phyloP scores from a whole-genome alignment of 495 filamentous ascomycete genomes.

The Rostrohypoxylon terebratum region DNA sequence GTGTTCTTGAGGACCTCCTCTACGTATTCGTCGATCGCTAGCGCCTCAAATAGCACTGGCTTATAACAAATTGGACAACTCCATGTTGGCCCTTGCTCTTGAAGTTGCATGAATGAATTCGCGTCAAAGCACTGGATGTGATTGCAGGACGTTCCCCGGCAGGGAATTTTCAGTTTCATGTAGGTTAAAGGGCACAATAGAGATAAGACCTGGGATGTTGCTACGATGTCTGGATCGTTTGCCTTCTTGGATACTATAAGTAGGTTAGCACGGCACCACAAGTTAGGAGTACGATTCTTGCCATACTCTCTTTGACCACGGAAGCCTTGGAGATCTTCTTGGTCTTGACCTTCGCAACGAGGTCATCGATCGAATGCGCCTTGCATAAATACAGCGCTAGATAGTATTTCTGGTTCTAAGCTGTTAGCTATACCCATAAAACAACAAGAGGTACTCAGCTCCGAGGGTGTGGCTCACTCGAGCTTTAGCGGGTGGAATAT shows the following conservation, averaged over 20 bases:
- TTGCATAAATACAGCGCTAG: conserved; percentile 79
- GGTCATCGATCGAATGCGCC: conserved; percentile 73
- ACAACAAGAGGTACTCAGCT: conserved; percentile 20
- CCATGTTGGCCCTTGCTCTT: conserved; percentile 97
- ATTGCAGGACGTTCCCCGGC: conserved; percentile 80
- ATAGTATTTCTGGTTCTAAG: conserved; percentile 74
- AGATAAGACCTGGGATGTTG: conserved; percentile 87
- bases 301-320: conserved; percentile 84
- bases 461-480: conserved; percentile 40
- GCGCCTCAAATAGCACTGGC: conserved; percentile 77
- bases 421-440: conserved; percentile 33
- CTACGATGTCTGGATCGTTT: conserved; percentile 86
- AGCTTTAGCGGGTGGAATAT: conserved; percentile 26
- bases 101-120: conserved; percentile 89
- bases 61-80: conserved; percentile 93
- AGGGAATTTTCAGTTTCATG: conserved; percentile 80
- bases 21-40: conserved; percentile 94
- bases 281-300: background rate
- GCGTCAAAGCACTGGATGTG: conserved; percentile 98
- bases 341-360: conserved; percentile 73
- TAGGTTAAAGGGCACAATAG: conserved; percentile 93
- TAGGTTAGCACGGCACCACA: conserved; percentile 37
- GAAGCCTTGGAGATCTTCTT: conserved; percentile 82
- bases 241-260: conserved; percentile 79
- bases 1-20: conserved; percentile 83